Evolutionary conservation across 352 stramenopile species (phyloP).

Genomic region (Plasmopara muralis): DNA sequence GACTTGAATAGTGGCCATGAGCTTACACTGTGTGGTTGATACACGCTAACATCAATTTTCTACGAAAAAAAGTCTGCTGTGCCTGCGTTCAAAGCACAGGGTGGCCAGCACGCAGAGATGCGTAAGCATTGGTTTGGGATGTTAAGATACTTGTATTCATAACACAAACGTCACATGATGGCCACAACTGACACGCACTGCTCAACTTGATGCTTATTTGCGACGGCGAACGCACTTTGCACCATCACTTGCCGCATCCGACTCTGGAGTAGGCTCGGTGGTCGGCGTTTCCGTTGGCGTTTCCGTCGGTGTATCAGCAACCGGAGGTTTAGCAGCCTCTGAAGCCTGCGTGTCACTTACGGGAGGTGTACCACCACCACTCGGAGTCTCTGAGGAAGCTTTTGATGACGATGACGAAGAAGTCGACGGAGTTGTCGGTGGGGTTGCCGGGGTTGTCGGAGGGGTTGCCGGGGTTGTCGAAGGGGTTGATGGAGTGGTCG

Average conservation of each 20-base stretch:
- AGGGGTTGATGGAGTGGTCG: neutral
- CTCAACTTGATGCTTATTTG: constrained; percentile 7
- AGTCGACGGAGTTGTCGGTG: neutral
- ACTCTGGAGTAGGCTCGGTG: constrained; percentile 9
- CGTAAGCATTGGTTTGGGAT: neutral
- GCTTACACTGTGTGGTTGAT: no score
- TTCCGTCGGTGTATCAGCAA: constrained; percentile 5
- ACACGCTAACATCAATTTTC: no score
- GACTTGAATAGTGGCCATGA: no score
- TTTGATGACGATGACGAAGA: neutral
- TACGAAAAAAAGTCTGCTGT: no score
- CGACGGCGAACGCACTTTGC: constrained; percentile 25
- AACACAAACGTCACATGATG: neutral
- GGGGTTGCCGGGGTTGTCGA: no score
- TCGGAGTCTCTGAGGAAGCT: constrained; percentile 1
- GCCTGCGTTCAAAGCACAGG: no score
- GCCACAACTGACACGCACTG: neutral
- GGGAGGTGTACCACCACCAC: constrained; percentile 5
- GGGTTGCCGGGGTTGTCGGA: neutral
- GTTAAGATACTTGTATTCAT: neutral
- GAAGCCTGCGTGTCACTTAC: constrained; percentile 11
- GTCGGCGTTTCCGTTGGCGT: constrained; percentile 7
- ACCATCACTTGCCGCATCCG: constrained; percentile 6
- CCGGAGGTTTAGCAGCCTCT: constrained; percentile 10
- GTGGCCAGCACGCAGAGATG: no score